These are phyloP conservation scores for Wallacemonas sp. DNA, from an alignment of 208 protist species.

Conservation along the genomic window DNA sequence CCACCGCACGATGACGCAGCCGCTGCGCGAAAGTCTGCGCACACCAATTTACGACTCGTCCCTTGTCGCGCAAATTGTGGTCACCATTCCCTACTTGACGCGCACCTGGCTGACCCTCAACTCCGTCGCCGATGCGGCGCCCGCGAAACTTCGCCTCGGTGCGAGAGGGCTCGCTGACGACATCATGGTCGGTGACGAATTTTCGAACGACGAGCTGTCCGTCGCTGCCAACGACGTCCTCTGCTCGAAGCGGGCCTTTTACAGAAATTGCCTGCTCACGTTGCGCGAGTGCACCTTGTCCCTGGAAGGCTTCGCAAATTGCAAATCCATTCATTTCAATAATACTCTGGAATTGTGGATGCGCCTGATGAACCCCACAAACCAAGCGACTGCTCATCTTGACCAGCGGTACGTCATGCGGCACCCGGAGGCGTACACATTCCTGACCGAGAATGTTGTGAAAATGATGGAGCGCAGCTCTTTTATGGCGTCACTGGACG, in stretches of 20 bases:
- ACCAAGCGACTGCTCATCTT: slow-evolving; percentile 24
- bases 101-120: slow-evolving; percentile 16
- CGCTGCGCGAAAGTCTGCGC: slow-evolving; percentile 34
- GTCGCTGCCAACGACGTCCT: slow-evolving; percentile 39
- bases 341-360: slow-evolving; percentile 79
- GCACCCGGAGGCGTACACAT: slow-evolving; percentile 75
- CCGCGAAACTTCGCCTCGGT: background rate
- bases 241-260: slow-evolving; percentile 46
- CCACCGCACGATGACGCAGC: slow-evolving; percentile 26
- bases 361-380: slow-evolving; percentile 60
- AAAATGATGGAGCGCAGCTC: slow-evolving; percentile 60
- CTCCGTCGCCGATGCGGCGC: slow-evolving; percentile 7
- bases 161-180: background rate
- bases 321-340: slow-evolving; percentile 61
- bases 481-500: slow-evolving; percentile 63
- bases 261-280: slow-evolving; percentile 59
- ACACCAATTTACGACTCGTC: slow-evolving; percentile 29
- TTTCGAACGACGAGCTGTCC: slow-evolving; percentile 12
- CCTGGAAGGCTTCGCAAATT: slow-evolving; percentile 51
- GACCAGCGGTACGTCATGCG: slow-evolving; percentile 50
- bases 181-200: background rate
- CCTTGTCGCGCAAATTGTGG: slow-evolving; percentile 30
- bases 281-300: slow-evolving; percentile 67
- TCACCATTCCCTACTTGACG: slow-evolving; percentile 49
- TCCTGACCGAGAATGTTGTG: slow-evolving; percentile 60